These are phyloP conservation scores for Venturia oleaginea DNA, from an alignment of 2,329 filamentous ascomycete species.

Conservation along the genomic window DNA sequence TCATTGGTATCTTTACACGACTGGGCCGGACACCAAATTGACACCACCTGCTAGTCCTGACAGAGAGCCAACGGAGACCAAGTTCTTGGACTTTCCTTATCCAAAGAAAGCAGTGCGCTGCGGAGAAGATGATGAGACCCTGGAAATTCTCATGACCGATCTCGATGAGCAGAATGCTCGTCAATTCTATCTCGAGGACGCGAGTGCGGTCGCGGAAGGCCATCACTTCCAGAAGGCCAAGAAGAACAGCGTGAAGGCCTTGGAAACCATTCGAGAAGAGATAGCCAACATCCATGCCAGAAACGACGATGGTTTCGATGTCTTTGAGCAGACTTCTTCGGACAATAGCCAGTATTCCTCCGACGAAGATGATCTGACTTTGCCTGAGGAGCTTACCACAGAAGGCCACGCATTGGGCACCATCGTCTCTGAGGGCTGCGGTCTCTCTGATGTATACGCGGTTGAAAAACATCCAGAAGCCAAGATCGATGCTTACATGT, in stretches of 20 bases:
- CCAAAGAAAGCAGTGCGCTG: constrained; percentile 31
- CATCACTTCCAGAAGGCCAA: constrained; percentile 62
- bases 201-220: constrained; percentile 82
- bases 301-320: constrained; percentile 58
- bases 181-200: constrained; percentile 66
- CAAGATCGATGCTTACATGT: constrained; percentile 90
- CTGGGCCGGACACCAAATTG: constrained; percentile 68
- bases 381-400: constrained; percentile 70
- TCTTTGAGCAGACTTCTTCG: constrained; percentile 67
- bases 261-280: constrained; percentile 50
- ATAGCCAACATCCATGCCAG: constrained; percentile 20
- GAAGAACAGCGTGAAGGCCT: constrained; percentile 48
- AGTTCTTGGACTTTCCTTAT: constrained; percentile 46
- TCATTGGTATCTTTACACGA: constrained; percentile 98
- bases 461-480: constrained; percentile 81
- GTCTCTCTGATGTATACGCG: constrained; percentile 82
- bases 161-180: constrained; percentile 56
- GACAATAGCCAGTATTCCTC: constrained; percentile 51
- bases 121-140: constrained; percentile 59
- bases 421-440: constrained; percentile 82
- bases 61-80: constrained; percentile 47
- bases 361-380: constrained; percentile 46
- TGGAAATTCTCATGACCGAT: constrained; percentile 61
- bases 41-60: constrained; percentile 75
- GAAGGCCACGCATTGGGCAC: constrained; percentile 91